Conservation (phyloP, 116 monocot genomes). For the Phalaenopsis hybrid region DNA sequence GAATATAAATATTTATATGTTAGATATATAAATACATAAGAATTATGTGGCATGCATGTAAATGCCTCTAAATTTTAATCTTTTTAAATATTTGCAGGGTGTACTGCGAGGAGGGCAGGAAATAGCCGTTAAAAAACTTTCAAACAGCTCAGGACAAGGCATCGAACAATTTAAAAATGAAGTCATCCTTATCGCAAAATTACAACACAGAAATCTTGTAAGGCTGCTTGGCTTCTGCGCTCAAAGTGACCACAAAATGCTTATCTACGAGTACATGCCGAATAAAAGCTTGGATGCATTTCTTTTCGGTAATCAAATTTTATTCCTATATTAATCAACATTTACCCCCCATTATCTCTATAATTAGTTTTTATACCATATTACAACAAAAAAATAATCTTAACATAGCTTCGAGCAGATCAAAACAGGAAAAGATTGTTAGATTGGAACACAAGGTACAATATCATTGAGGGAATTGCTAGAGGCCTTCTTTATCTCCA, state of each 20-base stretch:
- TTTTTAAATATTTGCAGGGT: not conserved
- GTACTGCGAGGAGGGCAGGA: not conserved
- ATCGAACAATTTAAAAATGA: conserved; percentile 9
- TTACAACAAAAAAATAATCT: too few relatives aligned
- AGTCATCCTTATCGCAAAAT: conserved; percentile 3
- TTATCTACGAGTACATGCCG: conserved; percentile 20
- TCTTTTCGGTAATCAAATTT: conserved; percentile 8
- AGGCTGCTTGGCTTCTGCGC: conserved; percentile 1
- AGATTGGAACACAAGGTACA: conserved; percentile 26
- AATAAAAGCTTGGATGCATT: conserved; percentile 18
- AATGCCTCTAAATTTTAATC: too few relatives aligned
- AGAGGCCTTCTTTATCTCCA: conserved; percentile 50
- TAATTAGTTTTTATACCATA: too few relatives aligned
- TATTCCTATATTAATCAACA: too few relatives aligned
- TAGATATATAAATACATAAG: too few relatives aligned
- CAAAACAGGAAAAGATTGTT: conserved; percentile 14
- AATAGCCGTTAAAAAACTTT: conserved; percentile 9
- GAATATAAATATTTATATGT: too few relatives aligned
- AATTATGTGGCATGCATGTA: too few relatives aligned
- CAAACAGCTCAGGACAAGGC: not conserved
- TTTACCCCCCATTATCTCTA: too few relatives aligned
- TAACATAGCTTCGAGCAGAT: conserved; percentile 8
- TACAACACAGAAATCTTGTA: conserved; percentile 10
- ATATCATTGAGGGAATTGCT: conserved; percentile 37
- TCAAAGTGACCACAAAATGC: not conserved